Evolutionary conservation across 257 asterid genomes (phyloP).

Genomic region (Galeopsis tetrahit): DNA sequence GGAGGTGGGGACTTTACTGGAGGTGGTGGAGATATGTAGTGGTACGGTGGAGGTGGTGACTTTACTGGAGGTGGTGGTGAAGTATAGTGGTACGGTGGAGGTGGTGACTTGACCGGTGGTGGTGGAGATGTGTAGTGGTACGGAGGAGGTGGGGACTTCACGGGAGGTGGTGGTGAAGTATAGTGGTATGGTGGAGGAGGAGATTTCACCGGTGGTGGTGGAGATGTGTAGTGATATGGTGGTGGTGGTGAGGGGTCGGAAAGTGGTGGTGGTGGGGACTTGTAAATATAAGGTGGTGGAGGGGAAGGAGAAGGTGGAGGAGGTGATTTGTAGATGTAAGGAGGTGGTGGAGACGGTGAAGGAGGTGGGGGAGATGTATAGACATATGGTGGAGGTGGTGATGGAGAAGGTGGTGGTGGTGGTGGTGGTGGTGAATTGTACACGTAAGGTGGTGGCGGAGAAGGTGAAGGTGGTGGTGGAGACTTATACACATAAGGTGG

Average conservation of each 20-base stretch:
- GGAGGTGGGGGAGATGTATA: slow-evolving; percentile 53
- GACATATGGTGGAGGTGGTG: slow-evolving; percentile 45
- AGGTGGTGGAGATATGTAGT: slow-evolving; percentile 41
- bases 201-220: slow-evolving; percentile 41
- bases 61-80: slow-evolving; percentile 52
- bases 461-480: slow-evolving; percentile 54
- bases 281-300: slow-evolving; percentile 41
- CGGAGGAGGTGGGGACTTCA: slow-evolving; percentile 26
- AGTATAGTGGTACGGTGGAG: slow-evolving; percentile 41
- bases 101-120: slow-evolving; percentile 28
- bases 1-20: slow-evolving; percentile 34
- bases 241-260: no score
- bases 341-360: neutral
- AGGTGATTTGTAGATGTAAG: neutral
- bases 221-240: slow-evolving; percentile 16
- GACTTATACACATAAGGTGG: slow-evolving; percentile 44
- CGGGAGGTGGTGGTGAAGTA: slow-evolving; percentile 9
- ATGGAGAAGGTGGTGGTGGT: no score
- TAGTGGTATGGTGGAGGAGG: slow-evolving; percentile 21
- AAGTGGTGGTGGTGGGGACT: slow-evolving; percentile 44
- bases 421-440: slow-evolving; percentile 55
- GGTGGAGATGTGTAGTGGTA: slow-evolving; percentile 44
- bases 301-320: slow-evolving; percentile 30
- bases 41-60: slow-evolving; percentile 41
- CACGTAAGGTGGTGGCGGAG: slow-evolving; percentile 40